Evolutionary conservation across 495 filamentous ascomycete species (phyloP).

Genomic region (Penicillium paradoxum): DNA sequence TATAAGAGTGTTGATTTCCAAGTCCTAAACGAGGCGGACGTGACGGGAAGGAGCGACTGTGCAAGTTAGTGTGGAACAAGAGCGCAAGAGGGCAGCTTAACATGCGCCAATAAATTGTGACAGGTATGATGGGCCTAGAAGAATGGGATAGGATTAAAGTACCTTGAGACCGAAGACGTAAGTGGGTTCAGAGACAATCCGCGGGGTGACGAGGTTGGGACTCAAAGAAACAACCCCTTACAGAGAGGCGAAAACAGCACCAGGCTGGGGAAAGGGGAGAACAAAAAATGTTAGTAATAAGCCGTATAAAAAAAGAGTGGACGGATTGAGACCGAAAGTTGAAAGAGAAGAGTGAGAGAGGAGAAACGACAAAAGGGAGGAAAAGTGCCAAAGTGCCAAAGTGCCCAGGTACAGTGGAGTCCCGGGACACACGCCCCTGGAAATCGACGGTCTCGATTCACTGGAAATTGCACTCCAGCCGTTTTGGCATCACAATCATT

Average conservation of each 20-base stretch:
- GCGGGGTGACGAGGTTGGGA: conserved; percentile 10
- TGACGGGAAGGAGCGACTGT: conserved; percentile 2
- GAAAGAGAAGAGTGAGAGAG: conserved; percentile 23
- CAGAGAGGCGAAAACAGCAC: conserved; percentile 27
- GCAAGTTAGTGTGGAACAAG: background rate
- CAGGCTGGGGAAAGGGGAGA: conserved; percentile 28
- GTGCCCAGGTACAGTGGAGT: background rate
- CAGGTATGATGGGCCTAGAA: background rate
- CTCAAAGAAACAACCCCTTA: conserved; percentile 22
- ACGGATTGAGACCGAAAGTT: conserved; percentile 9
- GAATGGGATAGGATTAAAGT: background rate
- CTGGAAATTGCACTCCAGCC: conserved; percentile 1
- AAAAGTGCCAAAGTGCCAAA: conserved; percentile 2
- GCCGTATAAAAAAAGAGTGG: background rate
- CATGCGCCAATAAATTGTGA: background rate
- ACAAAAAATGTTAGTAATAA: background rate
- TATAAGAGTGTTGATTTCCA: conserved; percentile 1
- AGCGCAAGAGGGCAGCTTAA: background rate
- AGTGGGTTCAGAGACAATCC: conserved; percentile 13
- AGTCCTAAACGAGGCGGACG: background rate
- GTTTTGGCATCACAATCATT: too few species aligned
- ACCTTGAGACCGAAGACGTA: conserved; percentile 7
- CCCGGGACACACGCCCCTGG: conserved; percentile 3
- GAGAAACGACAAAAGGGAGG: conserved; percentile 10
- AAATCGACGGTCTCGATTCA: conserved; percentile 2